These are phyloP conservation scores for Fusarium equiseti DNA, from an alignment of 2,329 filamentous ascomycete genomes.

Conservation along the genomic window DNA sequence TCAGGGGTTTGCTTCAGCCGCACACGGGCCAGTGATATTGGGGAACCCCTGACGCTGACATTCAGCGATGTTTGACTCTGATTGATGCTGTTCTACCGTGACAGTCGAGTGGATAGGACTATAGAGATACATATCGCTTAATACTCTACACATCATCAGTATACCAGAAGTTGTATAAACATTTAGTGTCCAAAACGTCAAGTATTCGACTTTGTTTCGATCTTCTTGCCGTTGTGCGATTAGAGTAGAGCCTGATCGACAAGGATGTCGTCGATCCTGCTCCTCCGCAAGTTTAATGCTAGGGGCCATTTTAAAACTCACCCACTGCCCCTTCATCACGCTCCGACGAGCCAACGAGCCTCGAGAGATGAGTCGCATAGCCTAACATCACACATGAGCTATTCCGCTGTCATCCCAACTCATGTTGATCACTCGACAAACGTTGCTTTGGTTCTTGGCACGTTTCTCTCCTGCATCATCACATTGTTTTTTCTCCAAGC, in stretches of 20 bases:
- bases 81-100: background rate
- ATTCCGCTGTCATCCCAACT: slow-evolving; percentile 43
- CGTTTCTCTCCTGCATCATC: background rate
- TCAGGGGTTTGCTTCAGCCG: slow-evolving; percentile 31
- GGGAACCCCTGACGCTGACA: background rate
- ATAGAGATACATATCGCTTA: fast-evolving
- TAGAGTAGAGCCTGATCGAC: background rate
- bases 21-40: slow-evolving; percentile 17
- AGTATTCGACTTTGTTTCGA: background rate
- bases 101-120: background rate
- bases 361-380: background rate
- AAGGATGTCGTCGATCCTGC: slow-evolving; percentile 39
- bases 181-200: background rate
- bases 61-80: background rate
- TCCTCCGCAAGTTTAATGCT: slow-evolving; percentile 28
- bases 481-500: background rate
- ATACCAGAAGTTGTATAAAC: background rate
- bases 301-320: slow-evolving; percentile 21
- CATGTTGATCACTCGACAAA: background rate
- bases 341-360: background rate
- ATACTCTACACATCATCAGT: fast-evolving
- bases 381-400: slow-evolving; percentile 11
- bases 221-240: background rate
- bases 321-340: slow-evolving; percentile 14
- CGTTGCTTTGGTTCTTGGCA: background rate